Base-by-base conservation (phyloP, 2,329 filamentous ascomycete species). In the Colletotrichum limetticola region DNA sequence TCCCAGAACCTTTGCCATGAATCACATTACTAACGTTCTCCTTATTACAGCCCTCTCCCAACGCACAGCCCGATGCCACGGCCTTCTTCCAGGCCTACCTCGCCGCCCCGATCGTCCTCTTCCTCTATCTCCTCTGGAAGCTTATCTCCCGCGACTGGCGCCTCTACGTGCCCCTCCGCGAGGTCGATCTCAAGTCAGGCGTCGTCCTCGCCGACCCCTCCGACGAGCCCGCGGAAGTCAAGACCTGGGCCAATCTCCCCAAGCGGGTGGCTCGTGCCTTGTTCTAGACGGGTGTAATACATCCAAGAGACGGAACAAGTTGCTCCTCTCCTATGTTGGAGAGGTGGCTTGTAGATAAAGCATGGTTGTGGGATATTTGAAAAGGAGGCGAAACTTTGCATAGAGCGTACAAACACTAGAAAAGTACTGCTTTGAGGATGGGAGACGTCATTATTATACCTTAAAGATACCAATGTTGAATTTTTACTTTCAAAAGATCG, bases 41-140 rank as follows among this genome's bases (percentile, higher is more conserved):
- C 9, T 14, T 9, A n/a, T 35, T 7, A 37, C 37, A 85, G 83
- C 84, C 84, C 1, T 75, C 72, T 11, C 77, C 81, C 5, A 66
- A 80, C 42, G 75, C 83, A 1, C 76, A 56, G 0, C 84, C 82
- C 3, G 66, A 82, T 28, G 84, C 87, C 0, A 72, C 86, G 71
- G 82, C 78, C 56, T 94, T 92, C 83, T 93, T 94, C 84, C 78
- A 86, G 60, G 76, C 78, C 4, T 92, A 90, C 78, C 84, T 92
- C 14, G 90, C 90, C 9, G 84, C 85, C 0, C 88, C 88, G 0
- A 83, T 92, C n/a, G 86, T 91, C 49, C 74, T 91, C 22, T 56
- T 78, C 0, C 87, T 91, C 75, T 94, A 92, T 78, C 62, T 94
- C 7, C 86, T 84, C 14, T 94, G 93, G 85, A 95, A 95, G 83